Base-by-base conservation (phyloP, 2,329 filamentous ascomycete species). In the Venturia effusa region DNA sequence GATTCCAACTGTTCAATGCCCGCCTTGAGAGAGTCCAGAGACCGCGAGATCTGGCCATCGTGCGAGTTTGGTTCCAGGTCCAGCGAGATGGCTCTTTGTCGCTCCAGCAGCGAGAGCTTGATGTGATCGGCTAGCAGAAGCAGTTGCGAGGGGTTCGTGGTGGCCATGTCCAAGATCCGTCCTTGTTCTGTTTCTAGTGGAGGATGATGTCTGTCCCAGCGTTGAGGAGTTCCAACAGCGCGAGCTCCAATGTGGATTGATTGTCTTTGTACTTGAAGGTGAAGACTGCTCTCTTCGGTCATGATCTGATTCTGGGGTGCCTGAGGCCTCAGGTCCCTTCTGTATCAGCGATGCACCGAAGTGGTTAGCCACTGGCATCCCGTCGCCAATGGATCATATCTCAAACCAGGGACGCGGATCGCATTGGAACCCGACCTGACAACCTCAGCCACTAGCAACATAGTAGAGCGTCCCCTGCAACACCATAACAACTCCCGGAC, bases 81-180 rank as follows among this genome's bases (percentile, higher is more conserved):
- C 55, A 96, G 83, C 17, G 86, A 89, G 70, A 90, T 85, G 60
- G 92, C 91, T 65, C 93, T 87, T 77, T 96, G 88, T 65, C 93
- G 87, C 79, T 97, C 94, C 32, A 97, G 86, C 19, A 99, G 83
- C 17, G 92, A 96, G 66, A 97, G 85, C 78, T 97, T 97, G 81
- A 97, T 90, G 77, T 97, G 93, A 78, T 99, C 94, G 71, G 92
- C 91, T 65, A 97, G 85, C 63, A 97, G 88, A 74, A 92, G 91
- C 69, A 97, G 87, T 76, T 97, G 92, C 17, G 82, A 81, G 61
- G 84, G 80, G 69, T 81, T 84, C 66, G 80, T 80, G 34, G 71
- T 73, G 70, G 74, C 74, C 63, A 72, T 70, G 71, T 13, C 34
- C 43, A 34, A 34, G 62, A 11, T 10, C 34, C 22, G 51, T 19